Evolutionary conservation across 2,329 filamentous ascomycete genomes (phyloP), one percentile per base, ranked within the genome.

Genomic region (Aspergillus ustus): DNA sequence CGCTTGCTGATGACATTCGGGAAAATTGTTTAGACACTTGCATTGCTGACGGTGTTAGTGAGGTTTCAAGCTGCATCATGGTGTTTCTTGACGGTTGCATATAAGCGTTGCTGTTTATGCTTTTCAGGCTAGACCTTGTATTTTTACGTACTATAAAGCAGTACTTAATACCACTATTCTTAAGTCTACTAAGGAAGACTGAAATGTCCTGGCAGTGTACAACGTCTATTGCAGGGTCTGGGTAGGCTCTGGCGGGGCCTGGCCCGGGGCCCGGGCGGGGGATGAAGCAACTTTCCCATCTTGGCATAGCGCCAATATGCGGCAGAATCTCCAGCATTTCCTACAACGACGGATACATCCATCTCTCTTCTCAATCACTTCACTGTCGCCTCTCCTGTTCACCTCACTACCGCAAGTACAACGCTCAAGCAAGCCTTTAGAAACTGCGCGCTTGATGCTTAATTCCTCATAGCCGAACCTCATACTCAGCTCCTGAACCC

Each of bases 11-110:
- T 44, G n/a, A 34, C 13, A 29, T 7, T 9, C 31, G 40, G 55
- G 55, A 34, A 48, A 40, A 13, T 25, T 19, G 40, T 43, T 11
- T 57, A 57, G 46, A 57, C 17, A 61, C 31, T 58, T 53, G 59
- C 59, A 61, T 58, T 53, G 46, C 55, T 48, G 49, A 53, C 28
- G 59, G 59, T 53, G 59, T 61, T 61, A 20, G 34, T 43, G 44
- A 48, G 31, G 31, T 46, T 51, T 37, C 49, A 13, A 50, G 15
- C 53, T 37, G 52, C 49, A 50, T 49, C n/a, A 52, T 49, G 31
- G 49, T 44, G 59, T 61, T 52, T 51, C 25, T 20, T n/a, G 43
- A 57, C 22, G 59, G 49, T 40, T 61, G 49, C 54, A 58, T 58
- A 53, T 58, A 44, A 45, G 54, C 53, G 37, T 57, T 52, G 40